Conservation (phyloP, 2,329 filamentous ascomycete genomes). For the Trichophyton mentagrophytes region DNA sequence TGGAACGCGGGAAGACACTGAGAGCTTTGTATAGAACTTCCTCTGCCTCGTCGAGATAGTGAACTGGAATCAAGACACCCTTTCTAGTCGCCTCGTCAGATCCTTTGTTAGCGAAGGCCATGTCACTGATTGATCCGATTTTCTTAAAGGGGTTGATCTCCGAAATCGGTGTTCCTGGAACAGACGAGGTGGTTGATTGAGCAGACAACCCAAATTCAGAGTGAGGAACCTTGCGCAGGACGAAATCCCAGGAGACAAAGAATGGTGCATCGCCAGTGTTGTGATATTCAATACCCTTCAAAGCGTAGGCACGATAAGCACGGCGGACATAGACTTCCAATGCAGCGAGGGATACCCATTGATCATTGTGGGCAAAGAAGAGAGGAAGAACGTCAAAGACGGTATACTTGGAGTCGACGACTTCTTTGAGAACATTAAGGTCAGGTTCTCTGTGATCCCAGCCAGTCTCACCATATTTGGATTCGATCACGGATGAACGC, state of each 20-base stretch:
- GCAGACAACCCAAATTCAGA: conserved; percentile 70
- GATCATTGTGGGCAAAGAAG: conserved; percentile 89
- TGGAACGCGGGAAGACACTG: conserved; percentile 58
- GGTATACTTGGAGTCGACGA: conserved; percentile 96
- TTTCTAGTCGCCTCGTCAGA: conserved; percentile 67
- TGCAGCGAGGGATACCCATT: conserved; percentile 85
- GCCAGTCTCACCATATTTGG: conserved; percentile 91
- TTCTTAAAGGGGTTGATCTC: conserved; percentile 59
- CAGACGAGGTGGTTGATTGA: conserved; percentile 67
- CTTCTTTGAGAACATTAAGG: conserved; percentile 85
- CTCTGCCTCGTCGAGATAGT: conserved; percentile 87
- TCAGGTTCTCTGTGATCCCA: conserved; percentile 93
- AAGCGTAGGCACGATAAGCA: conserved; percentile 87
- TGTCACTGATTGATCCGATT: conserved; percentile 89
- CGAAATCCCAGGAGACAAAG: conserved; percentile 86
- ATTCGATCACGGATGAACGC: conserved; percentile 87
- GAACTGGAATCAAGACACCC: conserved; percentile 87
- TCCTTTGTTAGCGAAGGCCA: conserved; percentile 61
- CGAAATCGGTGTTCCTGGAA: conserved; percentile 59
- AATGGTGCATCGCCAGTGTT: conserved; percentile 60
- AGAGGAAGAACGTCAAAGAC: conserved; percentile 91
- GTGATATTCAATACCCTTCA: conserved; percentile 82
- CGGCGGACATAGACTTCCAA: conserved; percentile 94
- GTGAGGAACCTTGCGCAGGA: conserved; percentile 83
- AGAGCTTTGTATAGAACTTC: conserved; percentile 74